Base-by-base conservation (phyloP, 169 alveolate genomes). In the Perkinsus chesapeaki region DNA sequence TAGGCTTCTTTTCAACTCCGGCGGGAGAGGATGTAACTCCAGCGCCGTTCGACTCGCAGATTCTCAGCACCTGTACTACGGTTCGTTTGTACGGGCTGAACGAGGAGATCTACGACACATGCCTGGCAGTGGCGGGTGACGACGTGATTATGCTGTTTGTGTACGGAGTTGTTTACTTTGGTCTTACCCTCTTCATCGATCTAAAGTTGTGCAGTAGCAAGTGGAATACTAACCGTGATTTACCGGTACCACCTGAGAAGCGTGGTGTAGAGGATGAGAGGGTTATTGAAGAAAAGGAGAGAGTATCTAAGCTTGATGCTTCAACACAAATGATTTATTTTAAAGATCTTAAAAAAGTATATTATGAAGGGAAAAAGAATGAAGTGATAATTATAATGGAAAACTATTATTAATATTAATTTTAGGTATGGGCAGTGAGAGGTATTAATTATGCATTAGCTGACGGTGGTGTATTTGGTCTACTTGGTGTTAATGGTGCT, bases 401-500 rank as follows among this genome's bases (percentile, higher is more conserved):
- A 60, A 20, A 34, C 7, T 9, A 5, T 27, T 60, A 5, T 1
- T 60, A 60, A 20, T 27, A 60, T 7, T 1, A 60, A 34, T 60
- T 3, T 60, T 23, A 60, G 82, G 48, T 93, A 39, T 94, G 93
- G 27, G 99, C 98, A 7, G 98, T 97, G 38, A 95, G 96, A 39
- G 96, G 95, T 37, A 93, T 95, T 36, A 93, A 96, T 20, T 96
- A 97, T 94, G 97, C 97, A 38, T 95, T 97, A 38, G 95, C 95
- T 37, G 93, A 95, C 37, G 98, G 97, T 23, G 98, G 97, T 92
- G 95, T 97, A 73, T 97, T 97, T 95, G 98, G 98, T 19, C 95
- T 98, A 73, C 96, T 98, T 93, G 99, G 99, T 38, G 97, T 97
- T 47, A 98, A 98, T 93, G 99, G 99, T 23, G 97, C 98, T 31